phyloP scores from a whole-genome alignment of 495 filamentous ascomycete species.

The Opeltia flavorubescens region DNA sequence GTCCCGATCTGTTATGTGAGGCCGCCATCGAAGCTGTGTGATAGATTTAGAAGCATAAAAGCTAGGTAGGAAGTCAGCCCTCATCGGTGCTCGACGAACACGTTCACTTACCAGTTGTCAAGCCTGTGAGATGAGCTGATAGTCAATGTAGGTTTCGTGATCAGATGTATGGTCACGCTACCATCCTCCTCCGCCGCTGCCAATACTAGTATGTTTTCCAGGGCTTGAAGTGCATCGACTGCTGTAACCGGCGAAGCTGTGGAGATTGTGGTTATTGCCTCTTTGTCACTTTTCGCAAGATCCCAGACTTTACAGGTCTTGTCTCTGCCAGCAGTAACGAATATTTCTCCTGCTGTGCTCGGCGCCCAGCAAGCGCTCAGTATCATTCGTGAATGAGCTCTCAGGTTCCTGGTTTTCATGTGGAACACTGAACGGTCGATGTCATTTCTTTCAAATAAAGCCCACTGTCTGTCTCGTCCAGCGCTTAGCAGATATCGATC shows the following conservation, averaged over 20 bases:
- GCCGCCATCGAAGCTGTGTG: constrained; percentile 65
- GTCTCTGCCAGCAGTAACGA: constrained; percentile 81
- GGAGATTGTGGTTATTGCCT: constrained; percentile 33
- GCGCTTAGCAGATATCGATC: constrained; percentile 71
- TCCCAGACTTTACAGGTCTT: constrained; percentile 74
- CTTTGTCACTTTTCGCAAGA: constrained; percentile 19
- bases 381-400: constrained; percentile 85
- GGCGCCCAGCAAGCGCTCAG: constrained; percentile 74
- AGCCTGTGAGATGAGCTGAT: constrained; percentile 25
- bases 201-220: constrained; percentile 35
- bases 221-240: constrained; percentile 44
- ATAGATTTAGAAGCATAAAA: constrained; percentile 64
- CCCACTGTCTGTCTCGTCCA: constrained; percentile 84
- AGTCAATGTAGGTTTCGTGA: constrained; percentile 29
- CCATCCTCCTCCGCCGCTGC: constrained; percentile 50
- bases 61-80: constrained; percentile 25
- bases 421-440: constrained; percentile 33
- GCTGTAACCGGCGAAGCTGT: constrained; percentile 56
- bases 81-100: neutral
- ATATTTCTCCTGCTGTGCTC: constrained; percentile 28
- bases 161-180: constrained; percentile 25
- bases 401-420: constrained; percentile 49
- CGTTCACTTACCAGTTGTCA: neutral
- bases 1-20: constrained; percentile 17
- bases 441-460: constrained; percentile 46